phyloP scores from a whole-genome alignment of 2,329 filamentous ascomycete genomes.

The Sphaerulina vaccinii region DNA sequence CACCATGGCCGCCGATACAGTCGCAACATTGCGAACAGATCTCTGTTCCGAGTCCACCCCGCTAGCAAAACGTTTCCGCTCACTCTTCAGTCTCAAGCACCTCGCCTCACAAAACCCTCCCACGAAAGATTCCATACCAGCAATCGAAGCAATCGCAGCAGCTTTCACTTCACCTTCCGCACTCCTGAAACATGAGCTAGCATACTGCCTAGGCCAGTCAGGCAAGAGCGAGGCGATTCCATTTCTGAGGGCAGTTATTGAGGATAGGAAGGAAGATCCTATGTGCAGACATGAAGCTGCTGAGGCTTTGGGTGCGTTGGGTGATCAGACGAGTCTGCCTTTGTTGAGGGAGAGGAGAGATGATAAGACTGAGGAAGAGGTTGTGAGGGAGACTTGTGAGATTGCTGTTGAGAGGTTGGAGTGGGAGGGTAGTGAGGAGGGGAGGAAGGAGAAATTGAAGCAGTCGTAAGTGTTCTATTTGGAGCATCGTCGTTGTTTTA shows the following conservation, averaged over 20 bases:
- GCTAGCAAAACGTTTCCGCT: slow-evolving; percentile 86
- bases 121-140: slow-evolving; percentile 58
- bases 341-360: slow-evolving; percentile 73
- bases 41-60: slow-evolving; percentile 78
- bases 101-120: slow-evolving; percentile 68
- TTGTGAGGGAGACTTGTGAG: slow-evolving; percentile 93
- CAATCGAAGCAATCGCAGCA: slow-evolving; percentile 80
- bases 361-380: slow-evolving; percentile 70
- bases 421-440: slow-evolving; percentile 79
- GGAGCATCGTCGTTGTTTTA: neutral
- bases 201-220: slow-evolving; percentile 94
- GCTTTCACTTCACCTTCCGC: slow-evolving; percentile 82
- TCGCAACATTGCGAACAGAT: slow-evolving; percentile 67
- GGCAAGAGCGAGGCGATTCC: slow-evolving; percentile 72
- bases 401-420: slow-evolving; percentile 91
- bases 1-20: slow-evolving; percentile 42
- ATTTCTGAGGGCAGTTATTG: slow-evolving; percentile 70
- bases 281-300: slow-evolving; percentile 98
- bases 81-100: slow-evolving; percentile 96
- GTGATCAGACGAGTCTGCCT: slow-evolving; percentile 69
- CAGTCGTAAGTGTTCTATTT: slow-evolving; percentile 61
- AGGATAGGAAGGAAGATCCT: slow-evolving; percentile 76
- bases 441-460: slow-evolving; percentile 72
- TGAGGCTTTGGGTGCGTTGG: slow-evolving; percentile 87
- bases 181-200: slow-evolving; percentile 91